These are phyloP conservation scores for Cymodocea nodosa DNA, from an alignment of 116 monocot species.

Conservation along the genomic window DNA sequence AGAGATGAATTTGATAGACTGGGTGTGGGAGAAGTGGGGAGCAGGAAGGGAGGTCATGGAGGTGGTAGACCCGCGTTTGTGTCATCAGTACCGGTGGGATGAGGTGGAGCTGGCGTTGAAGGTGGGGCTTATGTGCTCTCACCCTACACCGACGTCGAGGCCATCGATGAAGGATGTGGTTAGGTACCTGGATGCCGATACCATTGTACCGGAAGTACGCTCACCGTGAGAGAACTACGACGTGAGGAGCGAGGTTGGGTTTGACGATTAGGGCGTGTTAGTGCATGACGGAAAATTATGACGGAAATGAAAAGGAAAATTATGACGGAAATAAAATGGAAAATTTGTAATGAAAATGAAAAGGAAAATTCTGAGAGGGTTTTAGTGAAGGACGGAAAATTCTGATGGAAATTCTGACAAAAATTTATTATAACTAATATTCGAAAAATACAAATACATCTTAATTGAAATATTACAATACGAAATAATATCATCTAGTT, in stretches of 20 bases:
- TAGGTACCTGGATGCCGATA: conserved; percentile 24
- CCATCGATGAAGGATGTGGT: conserved; percentile 46
- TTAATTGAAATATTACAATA: too few relatives aligned
- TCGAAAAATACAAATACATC: too few relatives aligned
- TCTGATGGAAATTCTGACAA: too few relatives aligned
- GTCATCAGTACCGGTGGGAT: conserved; percentile 10
- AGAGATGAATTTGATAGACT: conserved; percentile 31
- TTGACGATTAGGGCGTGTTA: conserved; percentile 47
- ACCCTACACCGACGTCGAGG: conserved; percentile 21
- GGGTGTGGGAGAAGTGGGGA: conserved; percentile 33
- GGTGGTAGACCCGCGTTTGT: conserved; percentile 22
- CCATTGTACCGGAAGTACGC: conserved; percentile 13
- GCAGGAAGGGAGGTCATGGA: conserved; percentile 14
- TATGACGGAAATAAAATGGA: too few relatives aligned
- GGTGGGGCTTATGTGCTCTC: conserved; percentile 53
- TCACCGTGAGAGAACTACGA: conserved; percentile 13
- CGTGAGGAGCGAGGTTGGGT: conserved; percentile 11
- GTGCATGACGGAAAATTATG: too few relatives aligned
- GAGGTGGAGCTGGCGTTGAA: conserved; percentile 33
- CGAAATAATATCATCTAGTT: too few relatives aligned
- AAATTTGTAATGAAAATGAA: too few relatives aligned
- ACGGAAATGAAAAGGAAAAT: too few relatives aligned
- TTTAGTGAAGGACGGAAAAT: too few relatives aligned
- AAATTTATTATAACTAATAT: too few relatives aligned
- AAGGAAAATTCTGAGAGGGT: too few relatives aligned